Conservation (phyloP, 108 stramenopile species). For the Pseudonitzschia pungens region DNA sequence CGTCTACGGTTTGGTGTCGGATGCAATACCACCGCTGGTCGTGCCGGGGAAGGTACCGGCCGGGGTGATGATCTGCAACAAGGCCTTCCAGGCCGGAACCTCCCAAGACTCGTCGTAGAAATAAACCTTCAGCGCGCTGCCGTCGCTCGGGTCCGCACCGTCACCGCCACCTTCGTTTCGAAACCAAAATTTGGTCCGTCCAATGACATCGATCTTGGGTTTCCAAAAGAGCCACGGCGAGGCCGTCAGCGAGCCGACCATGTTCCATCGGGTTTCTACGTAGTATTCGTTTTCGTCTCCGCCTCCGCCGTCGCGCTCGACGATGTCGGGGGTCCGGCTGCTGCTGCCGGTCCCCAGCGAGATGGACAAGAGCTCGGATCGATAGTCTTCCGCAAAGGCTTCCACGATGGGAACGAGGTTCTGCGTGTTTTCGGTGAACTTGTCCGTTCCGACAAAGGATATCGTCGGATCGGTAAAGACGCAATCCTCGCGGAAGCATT, state of each 20-base stretch:
- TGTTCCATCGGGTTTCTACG: constrained; percentile 80
- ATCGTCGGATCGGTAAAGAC: constrained; percentile 79
- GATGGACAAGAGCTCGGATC: constrained; percentile 64
- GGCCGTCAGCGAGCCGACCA: constrained; percentile 67
- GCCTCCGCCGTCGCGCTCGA: not conserved
- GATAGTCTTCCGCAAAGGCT: constrained; percentile 42
- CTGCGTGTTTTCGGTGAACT: constrained; percentile 58
- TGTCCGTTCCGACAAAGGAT: constrained; percentile 65
- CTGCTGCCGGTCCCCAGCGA: constrained; percentile 8
- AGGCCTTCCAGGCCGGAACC: constrained; percentile 63
- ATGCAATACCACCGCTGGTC: not conserved
- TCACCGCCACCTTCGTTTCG: not conserved
- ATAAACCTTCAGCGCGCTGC: constrained; percentile 41
- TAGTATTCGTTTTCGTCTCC: constrained; percentile 29
- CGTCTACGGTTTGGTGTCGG: no score
- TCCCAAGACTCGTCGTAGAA: constrained; percentile 85
- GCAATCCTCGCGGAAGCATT: constrained; percentile 57
- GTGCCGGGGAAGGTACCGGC: constrained; percentile 55
- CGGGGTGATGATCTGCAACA: constrained; percentile 69
- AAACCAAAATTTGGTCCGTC: constrained; percentile 83
- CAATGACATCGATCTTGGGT: constrained; percentile 79
- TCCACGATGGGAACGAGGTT: constrained; percentile 73
- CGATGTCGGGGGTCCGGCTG: not conserved
- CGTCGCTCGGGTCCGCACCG: not conserved
- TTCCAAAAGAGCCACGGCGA: constrained; percentile 61